Conservation (phyloP, 257 asterid species). For the Solanum pennellii region DNA sequence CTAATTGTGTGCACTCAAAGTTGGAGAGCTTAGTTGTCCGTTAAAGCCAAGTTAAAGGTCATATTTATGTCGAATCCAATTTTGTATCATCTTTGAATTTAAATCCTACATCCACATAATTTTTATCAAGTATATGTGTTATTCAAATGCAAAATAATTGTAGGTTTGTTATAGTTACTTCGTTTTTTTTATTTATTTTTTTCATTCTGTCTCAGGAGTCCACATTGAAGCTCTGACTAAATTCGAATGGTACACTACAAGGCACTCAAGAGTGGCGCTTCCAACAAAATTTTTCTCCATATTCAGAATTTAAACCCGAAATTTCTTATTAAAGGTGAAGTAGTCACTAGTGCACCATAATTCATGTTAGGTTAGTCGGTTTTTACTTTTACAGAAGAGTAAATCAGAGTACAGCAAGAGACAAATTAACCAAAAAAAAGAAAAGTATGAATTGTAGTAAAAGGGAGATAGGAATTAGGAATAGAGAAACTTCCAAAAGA, state of each 20-base stretch:
- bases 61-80: no score
- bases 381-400: background rate
- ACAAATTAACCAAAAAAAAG: background rate
- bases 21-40: fast-evolving
- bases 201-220: fast-evolving
- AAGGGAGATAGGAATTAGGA: background rate
- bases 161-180: no score
- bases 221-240: no score
- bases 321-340: fast-evolving
- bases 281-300: no score
- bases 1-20: background rate
- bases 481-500: slow-evolving; percentile 24
- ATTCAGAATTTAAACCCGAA: fast-evolving
- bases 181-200: no score
- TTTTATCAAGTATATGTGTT: no score
- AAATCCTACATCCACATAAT: no score
- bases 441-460: background rate
- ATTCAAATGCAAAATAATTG: no score
- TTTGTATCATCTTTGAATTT: no score
- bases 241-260: no score
- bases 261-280: no score
- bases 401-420: background rate
- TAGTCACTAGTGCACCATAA: fast-evolving
- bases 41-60: fast-evolving
- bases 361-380: no score